Percentiles rank a stretch among this genome's conserved stretches.
Conservation (phyloP, 2,329 filamentous ascomycete genomes). For the Falciphora oryzae region DNA sequence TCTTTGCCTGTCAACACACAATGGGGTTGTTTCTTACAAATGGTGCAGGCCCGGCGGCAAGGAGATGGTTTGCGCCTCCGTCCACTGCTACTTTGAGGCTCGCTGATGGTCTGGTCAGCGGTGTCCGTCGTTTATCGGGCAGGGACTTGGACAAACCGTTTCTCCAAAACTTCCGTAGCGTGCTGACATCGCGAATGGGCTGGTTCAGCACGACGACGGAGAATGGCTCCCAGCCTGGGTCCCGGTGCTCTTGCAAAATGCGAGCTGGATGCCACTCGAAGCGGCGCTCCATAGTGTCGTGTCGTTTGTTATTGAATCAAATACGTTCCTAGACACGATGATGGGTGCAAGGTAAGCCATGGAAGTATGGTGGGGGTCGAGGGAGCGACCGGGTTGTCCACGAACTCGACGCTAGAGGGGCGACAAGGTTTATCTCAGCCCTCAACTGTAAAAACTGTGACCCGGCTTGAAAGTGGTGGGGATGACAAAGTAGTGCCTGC, state of each 20-base stretch:
- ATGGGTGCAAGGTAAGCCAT: too few relatives aligned
- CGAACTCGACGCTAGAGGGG: too few relatives aligned
- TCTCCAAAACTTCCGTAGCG: slow-evolving; percentile 44
- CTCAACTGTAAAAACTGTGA: too few relatives aligned
- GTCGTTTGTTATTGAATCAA: background rate
- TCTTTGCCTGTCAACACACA: background rate
- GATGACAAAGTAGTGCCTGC: background rate
- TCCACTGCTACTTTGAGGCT: slow-evolving; percentile 77
- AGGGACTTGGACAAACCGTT: slow-evolving; percentile 31
- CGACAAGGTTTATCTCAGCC: background rate
- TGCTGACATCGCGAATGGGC: slow-evolving; percentile 38
- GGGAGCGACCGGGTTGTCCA: background rate
- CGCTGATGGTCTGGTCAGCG: background rate
- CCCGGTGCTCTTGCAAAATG: background rate
- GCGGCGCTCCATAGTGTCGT: background rate
- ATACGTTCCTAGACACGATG: background rate
- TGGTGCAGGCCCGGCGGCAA: slow-evolving; percentile 27
- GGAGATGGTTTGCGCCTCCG: slow-evolving; percentile 79
- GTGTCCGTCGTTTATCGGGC: background rate
- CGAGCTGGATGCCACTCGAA: slow-evolving; percentile 20
- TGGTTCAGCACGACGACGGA: slow-evolving; percentile 48
- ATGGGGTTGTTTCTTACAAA: background rate
- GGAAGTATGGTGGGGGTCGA: background rate
- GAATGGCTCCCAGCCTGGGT: slow-evolving; percentile 20
- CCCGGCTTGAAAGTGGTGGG: too few relatives aligned